phyloP scores from a whole-genome alignment of 306 rosid species.

The Lathyrus sativus region DNA sequence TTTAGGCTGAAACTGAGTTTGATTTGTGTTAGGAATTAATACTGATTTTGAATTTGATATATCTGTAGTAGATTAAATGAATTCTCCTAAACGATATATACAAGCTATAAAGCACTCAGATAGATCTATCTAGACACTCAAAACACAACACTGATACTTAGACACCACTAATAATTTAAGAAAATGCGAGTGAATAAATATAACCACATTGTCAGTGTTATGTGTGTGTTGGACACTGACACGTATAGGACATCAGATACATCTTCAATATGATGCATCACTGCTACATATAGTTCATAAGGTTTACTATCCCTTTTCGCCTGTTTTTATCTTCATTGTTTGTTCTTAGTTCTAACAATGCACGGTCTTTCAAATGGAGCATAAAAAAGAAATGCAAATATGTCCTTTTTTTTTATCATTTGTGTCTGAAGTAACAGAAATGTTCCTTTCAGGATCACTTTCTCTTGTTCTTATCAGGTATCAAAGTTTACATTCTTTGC shows the following conservation, averaged over 20 bases:
- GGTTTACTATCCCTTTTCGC: slow-evolving; percentile 34
- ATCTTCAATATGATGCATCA: not conserved
- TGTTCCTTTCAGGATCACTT: slow-evolving; percentile 18
- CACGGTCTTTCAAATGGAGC: slow-evolving; percentile 33
- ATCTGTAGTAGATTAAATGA: slow-evolving; percentile 33
- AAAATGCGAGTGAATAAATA: not conserved
- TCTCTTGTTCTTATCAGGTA: slow-evolving; percentile 24
- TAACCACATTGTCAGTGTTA: not conserved
- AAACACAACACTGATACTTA: not conserved
- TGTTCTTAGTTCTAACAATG: slow-evolving; percentile 34
- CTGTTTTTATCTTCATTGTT: slow-evolving; percentile 43
- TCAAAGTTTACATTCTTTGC: slow-evolving; percentile 28
- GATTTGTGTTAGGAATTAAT: slow-evolving; percentile 49
- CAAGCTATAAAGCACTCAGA: not conserved
- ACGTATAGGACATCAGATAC: not conserved
- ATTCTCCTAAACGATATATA: slow-evolving; percentile 41
- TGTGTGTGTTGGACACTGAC: not conserved
- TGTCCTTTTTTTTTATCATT: no score
- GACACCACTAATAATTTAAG: not conserved
- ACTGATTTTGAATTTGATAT: slow-evolving; percentile 8
- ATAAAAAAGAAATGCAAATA: slow-evolving; percentile 23
- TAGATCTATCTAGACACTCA: not conserved
- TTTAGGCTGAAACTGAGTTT: slow-evolving; percentile 33
- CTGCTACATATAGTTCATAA: slow-evolving; percentile 2
- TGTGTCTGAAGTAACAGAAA: slow-evolving; percentile 10